Evolutionary conservation across 345 rosid genomes (phyloP), one percentile per base, ranked within the genome.

Genomic region (Lepidium africanum): DNA sequence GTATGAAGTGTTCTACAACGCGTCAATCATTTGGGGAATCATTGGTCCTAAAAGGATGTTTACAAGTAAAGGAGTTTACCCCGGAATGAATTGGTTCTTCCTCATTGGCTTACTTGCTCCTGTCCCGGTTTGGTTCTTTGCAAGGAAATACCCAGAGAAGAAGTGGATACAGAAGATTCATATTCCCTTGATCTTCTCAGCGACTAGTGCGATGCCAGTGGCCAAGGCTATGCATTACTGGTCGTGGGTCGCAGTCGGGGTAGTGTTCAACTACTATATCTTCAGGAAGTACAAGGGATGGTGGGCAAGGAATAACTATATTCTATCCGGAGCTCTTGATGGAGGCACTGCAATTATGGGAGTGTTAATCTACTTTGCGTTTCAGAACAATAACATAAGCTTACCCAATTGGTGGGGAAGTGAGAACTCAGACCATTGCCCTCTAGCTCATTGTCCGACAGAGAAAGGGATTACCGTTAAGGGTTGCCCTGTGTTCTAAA

Each of bases 11-110:
- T 92, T 92, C 81, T 89, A 87, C 87, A 73, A 68, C 23, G 95
- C 96, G 3, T 92, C 96, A 2, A 85, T 89, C 80, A 85, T 86
- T 16, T 92, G 92, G 98, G 98, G 98, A 62, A 76, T 92, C 5
- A 78, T 92, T 0, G 92, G 95, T 12, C 95, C 92, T 0, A 76
- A 66, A 47, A 78, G 89, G 55, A 86, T 92, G 91, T 89, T 92
- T 72, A 77, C 89, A 16, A 80, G 61, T 3, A 9, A 48, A 0
- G 92, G 98, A 7, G 49, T 86, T 33, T 89, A 92, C 74, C 74
- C 82, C 0, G 68, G 77, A 41, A 37, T 84, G 81, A 87, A 86
- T 65, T 92, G 91, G 92, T 86, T 88, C 80, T 92, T 92, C 83
- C 82, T 92, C 16, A 57, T 86, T 2, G 96, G 93, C 10, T 9